Base-by-base conservation (phyloP, 2,329 filamentous ascomycete species). In the Blastomyces percursus region DNA sequence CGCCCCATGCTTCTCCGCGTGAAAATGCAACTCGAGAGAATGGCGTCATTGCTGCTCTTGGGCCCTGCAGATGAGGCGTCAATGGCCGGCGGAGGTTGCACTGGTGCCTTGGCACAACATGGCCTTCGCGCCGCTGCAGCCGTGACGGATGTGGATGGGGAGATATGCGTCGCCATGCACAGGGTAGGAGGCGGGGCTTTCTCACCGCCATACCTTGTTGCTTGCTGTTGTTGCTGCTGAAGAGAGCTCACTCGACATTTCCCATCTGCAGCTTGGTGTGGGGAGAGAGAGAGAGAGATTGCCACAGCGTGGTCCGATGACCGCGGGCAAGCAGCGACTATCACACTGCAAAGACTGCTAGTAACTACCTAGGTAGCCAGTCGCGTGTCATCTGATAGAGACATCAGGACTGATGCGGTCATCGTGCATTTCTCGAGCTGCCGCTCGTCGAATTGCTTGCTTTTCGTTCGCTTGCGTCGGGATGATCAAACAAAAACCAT, bases 221-320 rank as follows among this genome's bases (percentile, higher is more conserved):
- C 14, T 42, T n/a, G n/a, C n/a, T 14, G 40, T 14, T 44, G 40
- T 5, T 7, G 4, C 8, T 46, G 42, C 6, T n/a, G 16, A 32
- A 32, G 32, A 19, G 40, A 19, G 3, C n/a, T 48, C n/a, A 27
- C 46, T 27, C 46, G n/a, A 21, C 46, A 52, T 52, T 32, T 8
- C 1, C 14, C 30, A 54, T 54, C 24, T 32, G 27, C 51, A 35
- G 14, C 27, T 11, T 52, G 50, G n/a, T 19, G 50, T 30, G 27
- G 27, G 27, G 27, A 27, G 12, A 52, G 30, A 3, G 30, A 30
- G 27, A 32, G 30, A 32, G 30, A 32, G 7, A 24, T 27, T 30
- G 56, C 56, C 40, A 59, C 56, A 44, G 40, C 40, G 38, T 59
- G 56, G 48, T 46, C 38, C 19, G 40, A 44, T 58, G 56, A 46